Evolutionary conservation across 139 green algal species (phyloP).

Genomic region (Ettlia oleoabundans): DNA sequence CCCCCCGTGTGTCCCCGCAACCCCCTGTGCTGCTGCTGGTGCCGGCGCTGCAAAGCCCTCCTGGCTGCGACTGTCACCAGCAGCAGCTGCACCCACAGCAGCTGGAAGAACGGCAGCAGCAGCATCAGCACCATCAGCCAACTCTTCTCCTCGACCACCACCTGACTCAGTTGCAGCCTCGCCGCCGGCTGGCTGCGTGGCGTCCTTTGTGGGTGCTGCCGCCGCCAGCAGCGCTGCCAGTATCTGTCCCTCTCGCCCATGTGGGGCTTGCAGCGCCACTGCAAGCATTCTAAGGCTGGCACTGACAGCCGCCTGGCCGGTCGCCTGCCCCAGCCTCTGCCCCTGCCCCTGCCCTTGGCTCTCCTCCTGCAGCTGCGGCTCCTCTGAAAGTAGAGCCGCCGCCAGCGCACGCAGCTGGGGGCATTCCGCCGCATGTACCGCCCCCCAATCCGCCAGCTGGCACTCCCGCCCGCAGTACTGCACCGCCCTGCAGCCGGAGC

Average conservation of each 20-base stretch:
- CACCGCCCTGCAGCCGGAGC: background rate
- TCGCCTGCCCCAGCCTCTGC: no score
- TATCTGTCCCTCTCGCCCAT: background rate
- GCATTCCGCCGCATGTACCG: background rate
- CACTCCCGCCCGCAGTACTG: conserved; percentile 8
- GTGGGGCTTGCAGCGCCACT: background rate
- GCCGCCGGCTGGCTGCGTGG: no score
- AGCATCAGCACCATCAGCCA: no score
- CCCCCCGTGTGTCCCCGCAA: no score
- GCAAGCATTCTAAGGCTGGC: background rate
- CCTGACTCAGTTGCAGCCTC: no score
- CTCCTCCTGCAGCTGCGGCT: background rate
- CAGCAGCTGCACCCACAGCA: no score
- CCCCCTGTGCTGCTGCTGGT: no score
- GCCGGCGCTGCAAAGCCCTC: no score
- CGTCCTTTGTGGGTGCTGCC: background rate
- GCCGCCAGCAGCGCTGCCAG: background rate
- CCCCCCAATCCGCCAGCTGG: background rate
- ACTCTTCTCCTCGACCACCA: no score
- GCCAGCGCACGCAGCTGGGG: conserved; percentile 8
- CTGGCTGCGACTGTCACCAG: no score
- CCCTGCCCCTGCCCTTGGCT: no score
- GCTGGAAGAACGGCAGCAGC: no score
- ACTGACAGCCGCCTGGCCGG: background rate
- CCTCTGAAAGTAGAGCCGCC: background rate